Base-by-base conservation (phyloP, 768 basidiomycete species). In the Cyathus striatus region DNA sequence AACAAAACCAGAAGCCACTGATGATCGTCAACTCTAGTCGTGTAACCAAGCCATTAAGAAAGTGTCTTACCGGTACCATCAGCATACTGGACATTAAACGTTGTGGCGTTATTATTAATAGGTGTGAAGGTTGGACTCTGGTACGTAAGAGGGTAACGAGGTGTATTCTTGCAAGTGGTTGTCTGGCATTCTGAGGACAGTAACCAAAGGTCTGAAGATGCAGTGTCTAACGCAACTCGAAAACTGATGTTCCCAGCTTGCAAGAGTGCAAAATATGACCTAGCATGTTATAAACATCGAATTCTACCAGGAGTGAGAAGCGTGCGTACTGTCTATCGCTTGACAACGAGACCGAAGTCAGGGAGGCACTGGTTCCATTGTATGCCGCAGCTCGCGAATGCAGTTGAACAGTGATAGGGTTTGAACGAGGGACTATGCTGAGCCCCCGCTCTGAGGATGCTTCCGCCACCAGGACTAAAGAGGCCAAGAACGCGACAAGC, bases 201-300 rank as follows among this genome's bases (percentile, higher is more conserved):
- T 16, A 90, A 48, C 86, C 86, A 90, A 10, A 85, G 61, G 63
- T 83, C 81, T 13, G 83, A 67, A 6, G 86, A 89, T 14, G 71
- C 88, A 1, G 87, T 90, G 56, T 90, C 88, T 34, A 90, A 63
- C 0, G 77, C 78, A 16, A 81, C 77, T 13, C 86, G 80, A 51
- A 88, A 83, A 52, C 63, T 76, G 43, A 86, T 75, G 43, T 67
- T 64, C 23, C 86, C 88, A 21, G 72, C 65, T 48, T 74, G 60
- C 44, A 89, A 70, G 30, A 84, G 59, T 16, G 75, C 63, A 51
- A 75, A 88, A 54, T 87, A 90, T 2, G 86, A 79, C 53, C 87
- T 89, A 50, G 13, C 48, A 10, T 14, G n/a, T 14, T 3, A n/a
- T 37, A n/a, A 20, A n/a, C 35, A 20, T 37, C n/a, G 35, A 37